Percentiles rank a stretch among this genome's conserved stretches.
Evolutionary conservation across 169 alveolate genomes (phyloP).

Genomic region (Eimeria necatrix): DNA sequence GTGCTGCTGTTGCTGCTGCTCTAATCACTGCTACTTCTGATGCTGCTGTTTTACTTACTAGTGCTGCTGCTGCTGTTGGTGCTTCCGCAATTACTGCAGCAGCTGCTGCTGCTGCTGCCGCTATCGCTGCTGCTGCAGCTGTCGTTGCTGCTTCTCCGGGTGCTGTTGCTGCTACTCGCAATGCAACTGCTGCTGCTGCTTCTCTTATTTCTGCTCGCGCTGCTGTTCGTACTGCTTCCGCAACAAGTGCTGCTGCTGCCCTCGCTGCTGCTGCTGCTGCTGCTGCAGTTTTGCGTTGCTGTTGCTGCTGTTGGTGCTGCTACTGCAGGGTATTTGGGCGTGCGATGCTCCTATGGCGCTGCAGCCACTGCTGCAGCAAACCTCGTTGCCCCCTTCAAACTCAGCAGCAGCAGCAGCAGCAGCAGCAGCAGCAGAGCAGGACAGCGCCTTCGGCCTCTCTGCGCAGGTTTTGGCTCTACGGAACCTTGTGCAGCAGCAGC

Average conservation of each 20-base stretch:
- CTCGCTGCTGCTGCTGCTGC: not conserved
- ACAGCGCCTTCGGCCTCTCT: not conserved
- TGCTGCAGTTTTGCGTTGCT: not conserved
- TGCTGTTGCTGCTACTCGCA: too few species aligned
- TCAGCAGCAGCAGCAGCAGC: constrained; percentile 50
- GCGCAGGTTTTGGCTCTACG: constrained; percentile 34
- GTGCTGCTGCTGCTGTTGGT: not conserved
- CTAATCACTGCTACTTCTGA: not conserved
- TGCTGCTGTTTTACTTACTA: not conserved
- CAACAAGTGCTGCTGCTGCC: not conserved
- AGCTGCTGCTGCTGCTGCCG: too few species aligned
- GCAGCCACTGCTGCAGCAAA: not conserved
- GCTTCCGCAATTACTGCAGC: not conserved
- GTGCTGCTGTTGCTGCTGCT: not conserved
- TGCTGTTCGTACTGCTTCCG: not conserved
- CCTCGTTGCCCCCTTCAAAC: not conserved
- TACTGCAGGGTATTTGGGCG: constrained; percentile 45
- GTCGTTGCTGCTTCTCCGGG: too few species aligned
- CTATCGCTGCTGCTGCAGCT: not conserved
- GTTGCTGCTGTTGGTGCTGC: not conserved
- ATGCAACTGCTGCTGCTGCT: not conserved
- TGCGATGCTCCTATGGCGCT: not conserved
- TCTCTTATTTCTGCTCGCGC: not conserved
- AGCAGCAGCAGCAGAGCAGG: not conserved
- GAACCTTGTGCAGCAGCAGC: not conserved